Evolutionary conservation across 2,329 filamentous ascomycete genomes (phyloP).

Genomic region (Metarhizium anisopliae): DNA sequence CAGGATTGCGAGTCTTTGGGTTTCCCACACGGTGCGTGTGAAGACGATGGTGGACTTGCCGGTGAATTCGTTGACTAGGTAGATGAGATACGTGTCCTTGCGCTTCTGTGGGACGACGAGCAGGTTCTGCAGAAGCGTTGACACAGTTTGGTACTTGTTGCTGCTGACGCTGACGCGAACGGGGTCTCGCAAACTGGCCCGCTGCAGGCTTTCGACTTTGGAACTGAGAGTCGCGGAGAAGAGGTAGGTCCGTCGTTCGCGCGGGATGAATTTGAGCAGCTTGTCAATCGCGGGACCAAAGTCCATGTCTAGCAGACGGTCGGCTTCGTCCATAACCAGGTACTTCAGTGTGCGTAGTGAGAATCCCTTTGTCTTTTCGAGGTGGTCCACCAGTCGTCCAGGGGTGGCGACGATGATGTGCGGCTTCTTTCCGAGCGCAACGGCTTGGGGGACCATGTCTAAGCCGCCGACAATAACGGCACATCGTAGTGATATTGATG

Average conservation of each 20-base stretch:
- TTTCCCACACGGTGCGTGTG: constrained; percentile 84
- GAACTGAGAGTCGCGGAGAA: constrained; percentile 93
- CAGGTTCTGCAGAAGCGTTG: constrained; percentile 78
- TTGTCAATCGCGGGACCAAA: constrained; percentile 91
- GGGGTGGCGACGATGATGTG: constrained; percentile 92
- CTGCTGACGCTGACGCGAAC: constrained; percentile 72
- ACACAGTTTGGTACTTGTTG: constrained; percentile 85
- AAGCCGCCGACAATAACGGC: constrained; percentile 86
- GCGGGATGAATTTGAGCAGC: constrained; percentile 79
- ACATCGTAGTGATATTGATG: constrained; percentile 78
- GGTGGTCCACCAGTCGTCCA: constrained; percentile 78
- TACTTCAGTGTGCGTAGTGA: constrained; percentile 74
- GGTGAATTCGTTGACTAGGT: constrained; percentile 74
- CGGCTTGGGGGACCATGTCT: constrained; percentile 88
- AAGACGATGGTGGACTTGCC: constrained; percentile 89
- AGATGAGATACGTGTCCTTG: constrained; percentile 86
- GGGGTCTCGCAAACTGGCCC: constrained; percentile 79
- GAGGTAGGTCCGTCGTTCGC: constrained; percentile 71
- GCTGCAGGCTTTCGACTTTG: constrained; percentile 86
- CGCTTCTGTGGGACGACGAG: constrained; percentile 76
- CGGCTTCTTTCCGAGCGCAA: constrained; percentile 90
- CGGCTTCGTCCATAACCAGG: constrained; percentile 91
- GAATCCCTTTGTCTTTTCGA: constrained; percentile 97
- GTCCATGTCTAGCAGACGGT: constrained; percentile 84
- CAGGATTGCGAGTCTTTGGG: constrained; percentile 75